Evolutionary conservation across 1,284 basidiomycete species (phyloP).

Genomic region (Porogramme epimiltina): DNA sequence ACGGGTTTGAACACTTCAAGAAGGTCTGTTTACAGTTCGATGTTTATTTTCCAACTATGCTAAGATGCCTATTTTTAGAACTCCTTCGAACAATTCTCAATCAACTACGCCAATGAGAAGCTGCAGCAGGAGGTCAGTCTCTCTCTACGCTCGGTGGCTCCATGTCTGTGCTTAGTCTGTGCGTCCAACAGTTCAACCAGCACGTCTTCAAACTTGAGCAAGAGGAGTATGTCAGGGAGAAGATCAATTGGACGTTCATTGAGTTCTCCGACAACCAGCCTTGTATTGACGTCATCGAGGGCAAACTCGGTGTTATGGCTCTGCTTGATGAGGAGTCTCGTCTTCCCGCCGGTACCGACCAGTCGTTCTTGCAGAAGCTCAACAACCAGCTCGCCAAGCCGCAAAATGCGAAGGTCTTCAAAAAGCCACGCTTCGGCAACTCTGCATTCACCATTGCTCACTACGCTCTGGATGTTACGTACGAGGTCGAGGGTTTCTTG

Average conservation of each 20-base stretch:
- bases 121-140: conserved; percentile 84
- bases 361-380: conserved; percentile 93
- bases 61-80: conserved; percentile 53
- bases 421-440: conserved; percentile 97
- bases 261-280: conserved; percentile 99
- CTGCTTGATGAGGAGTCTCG: conserved; percentile 98
- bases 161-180: not conserved
- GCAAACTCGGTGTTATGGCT: conserved; percentile 93
- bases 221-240: conserved; percentile 97
- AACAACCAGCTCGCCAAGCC: conserved; percentile 86
- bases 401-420: conserved; percentile 89
- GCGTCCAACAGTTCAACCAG: conserved; percentile 78
- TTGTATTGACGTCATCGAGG: conserved; percentile 98
- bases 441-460: conserved; percentile 98
- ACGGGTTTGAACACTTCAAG: conserved; percentile 96
- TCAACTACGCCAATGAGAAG: conserved; percentile 99
- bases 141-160: not conserved
- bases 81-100: conserved; percentile 99
- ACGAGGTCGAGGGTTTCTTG: conserved; percentile 97
- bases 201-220: conserved; percentile 99
- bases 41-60: not conserved
- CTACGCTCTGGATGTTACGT: conserved; percentile 97
- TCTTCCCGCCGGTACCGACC: conserved; percentile 90
- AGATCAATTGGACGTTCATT: conserved; percentile 99
- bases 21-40: conserved; percentile 54